These are phyloP conservation scores for Trifolium repens DNA, from an alignment of 306 rosid genomes.

Conservation along the genomic window DNA sequence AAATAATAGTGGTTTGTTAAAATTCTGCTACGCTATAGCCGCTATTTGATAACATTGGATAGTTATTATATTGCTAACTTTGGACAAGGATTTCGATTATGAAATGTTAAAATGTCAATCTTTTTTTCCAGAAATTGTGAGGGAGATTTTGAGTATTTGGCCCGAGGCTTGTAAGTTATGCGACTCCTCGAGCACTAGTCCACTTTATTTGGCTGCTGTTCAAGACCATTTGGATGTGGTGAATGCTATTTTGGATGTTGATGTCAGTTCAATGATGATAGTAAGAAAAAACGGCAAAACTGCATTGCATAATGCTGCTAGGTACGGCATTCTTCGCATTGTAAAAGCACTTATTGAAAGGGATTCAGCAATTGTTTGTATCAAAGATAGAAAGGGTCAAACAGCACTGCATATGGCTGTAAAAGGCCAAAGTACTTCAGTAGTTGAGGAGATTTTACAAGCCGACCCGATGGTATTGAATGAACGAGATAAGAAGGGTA, in stretches of 20 bases:
- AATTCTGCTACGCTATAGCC: background rate
- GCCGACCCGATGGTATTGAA: conserved; percentile 65
- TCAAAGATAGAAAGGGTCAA: conserved; percentile 91
- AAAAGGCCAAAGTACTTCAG: conserved; percentile 66
- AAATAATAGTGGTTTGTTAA: background rate
- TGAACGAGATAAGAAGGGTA: conserved; percentile 88
- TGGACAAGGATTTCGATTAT: conserved; percentile 6
- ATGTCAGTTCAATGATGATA: conserved; percentile 62
- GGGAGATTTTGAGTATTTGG: conserved; percentile 65
- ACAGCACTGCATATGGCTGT: conserved; percentile 98
- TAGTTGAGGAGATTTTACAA: conserved; percentile 73
- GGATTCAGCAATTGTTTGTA: conserved; percentile 63
- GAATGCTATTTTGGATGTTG: conserved; percentile 79
- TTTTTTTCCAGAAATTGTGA: conserved; percentile 72
- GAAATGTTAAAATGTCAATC: conserved; percentile 29
- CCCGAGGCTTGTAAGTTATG: conserved; percentile 76
- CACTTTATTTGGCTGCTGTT: conserved; percentile 87
- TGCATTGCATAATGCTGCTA: conserved; percentile 79
- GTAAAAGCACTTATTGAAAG: conserved; percentile 65
- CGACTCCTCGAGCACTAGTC: conserved; percentile 78
- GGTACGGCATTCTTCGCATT: conserved; percentile 69
- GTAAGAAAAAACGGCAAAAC: conserved; percentile 96
- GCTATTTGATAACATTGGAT: background rate
- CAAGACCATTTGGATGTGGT: conserved; percentile 81
- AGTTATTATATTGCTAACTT: background rate